Evolutionary conservation across 2,329 filamentous ascomycete species (phyloP).

Genomic region (Pseudocercospora cruenta): DNA sequence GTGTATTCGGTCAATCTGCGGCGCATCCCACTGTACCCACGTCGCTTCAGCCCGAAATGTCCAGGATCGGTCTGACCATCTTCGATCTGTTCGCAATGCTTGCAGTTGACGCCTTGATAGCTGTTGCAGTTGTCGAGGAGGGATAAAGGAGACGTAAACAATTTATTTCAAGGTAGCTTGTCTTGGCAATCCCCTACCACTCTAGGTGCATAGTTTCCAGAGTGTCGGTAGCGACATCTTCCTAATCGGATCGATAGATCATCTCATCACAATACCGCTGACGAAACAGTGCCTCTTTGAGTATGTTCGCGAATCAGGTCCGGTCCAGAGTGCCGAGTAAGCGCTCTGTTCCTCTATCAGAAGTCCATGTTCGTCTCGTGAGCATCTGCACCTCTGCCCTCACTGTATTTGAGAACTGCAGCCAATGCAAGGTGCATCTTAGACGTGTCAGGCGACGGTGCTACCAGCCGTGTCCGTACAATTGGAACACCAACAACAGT

Average conservation of each 20-base stretch:
- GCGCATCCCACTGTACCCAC: neutral
- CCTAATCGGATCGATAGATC: neutral
- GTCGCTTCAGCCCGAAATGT: constrained; percentile 3
- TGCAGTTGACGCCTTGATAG: neutral
- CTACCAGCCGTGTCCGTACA: neutral
- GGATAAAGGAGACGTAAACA: neutral
- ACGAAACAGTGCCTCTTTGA: neutral
- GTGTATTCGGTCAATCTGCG: neutral
- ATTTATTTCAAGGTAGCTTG: neutral
- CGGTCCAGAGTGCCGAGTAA: neutral
- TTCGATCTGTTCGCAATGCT: constrained; percentile 6
- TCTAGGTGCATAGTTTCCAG: neutral
- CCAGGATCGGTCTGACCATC: constrained; percentile 7
- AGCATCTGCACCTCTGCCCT: neutral
- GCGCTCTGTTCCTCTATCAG: neutral
- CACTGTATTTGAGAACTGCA: neutral
- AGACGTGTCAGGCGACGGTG: neutral
- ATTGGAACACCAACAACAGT: neutral
- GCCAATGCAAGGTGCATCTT: neutral
- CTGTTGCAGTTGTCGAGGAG: neutral
- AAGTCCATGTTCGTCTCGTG: neutral
- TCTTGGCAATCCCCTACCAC: neutral
- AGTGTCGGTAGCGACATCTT: neutral
- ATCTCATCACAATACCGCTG: neutral
- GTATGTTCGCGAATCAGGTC: neutral